These are phyloP conservation scores for Suillus discolor DNA, from an alignment of 768 basidiomycete genomes.

Conservation along the genomic window DNA sequence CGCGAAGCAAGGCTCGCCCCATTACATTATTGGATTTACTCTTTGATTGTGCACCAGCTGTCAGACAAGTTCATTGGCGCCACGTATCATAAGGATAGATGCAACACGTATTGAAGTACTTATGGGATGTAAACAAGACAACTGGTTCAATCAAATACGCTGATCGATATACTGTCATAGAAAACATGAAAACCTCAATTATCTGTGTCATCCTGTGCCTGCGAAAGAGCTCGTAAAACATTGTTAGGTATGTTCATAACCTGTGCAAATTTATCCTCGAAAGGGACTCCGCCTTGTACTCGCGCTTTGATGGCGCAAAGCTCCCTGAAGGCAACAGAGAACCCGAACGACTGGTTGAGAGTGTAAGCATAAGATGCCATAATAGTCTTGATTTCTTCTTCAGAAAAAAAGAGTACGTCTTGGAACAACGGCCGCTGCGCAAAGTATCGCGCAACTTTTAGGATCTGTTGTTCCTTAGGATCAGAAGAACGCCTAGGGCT, in stretches of 20 bases:
- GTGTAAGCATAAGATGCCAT: constrained; percentile 62
- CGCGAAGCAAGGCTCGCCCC: constrained; percentile 72
- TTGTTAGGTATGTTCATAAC: constrained; percentile 23
- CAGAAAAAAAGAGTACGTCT: constrained; percentile 19
- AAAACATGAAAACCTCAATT: constrained; percentile 2
- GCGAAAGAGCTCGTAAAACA: constrained; percentile 24
- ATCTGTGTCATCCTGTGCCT: constrained; percentile 9
- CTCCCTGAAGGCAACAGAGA: constrained; percentile 53
- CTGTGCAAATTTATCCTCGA: constrained; percentile 29
- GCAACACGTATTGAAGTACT: background rate
- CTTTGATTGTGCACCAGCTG: constrained; percentile 55
- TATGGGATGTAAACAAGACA: background rate
- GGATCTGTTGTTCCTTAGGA: constrained; percentile 25
- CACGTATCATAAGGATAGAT: background rate
- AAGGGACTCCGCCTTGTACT: constrained; percentile 26
- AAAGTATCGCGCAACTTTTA: constrained; percentile 18
- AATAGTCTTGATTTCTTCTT: constrained; percentile 38
- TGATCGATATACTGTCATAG: background rate
- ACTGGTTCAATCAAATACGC: background rate
- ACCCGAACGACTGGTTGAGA: constrained; percentile 42
- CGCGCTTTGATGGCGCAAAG: constrained; percentile 60
- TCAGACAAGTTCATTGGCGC: constrained; percentile 28
- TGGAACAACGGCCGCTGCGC: constrained; percentile 23
- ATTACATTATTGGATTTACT: constrained; percentile 4
- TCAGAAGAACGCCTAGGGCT: constrained; percentile 22